These are phyloP conservation scores for Aspergillus sp. DNA, from an alignment of 2,329 filamentous ascomycete genomes.

Conservation along the genomic window DNA sequence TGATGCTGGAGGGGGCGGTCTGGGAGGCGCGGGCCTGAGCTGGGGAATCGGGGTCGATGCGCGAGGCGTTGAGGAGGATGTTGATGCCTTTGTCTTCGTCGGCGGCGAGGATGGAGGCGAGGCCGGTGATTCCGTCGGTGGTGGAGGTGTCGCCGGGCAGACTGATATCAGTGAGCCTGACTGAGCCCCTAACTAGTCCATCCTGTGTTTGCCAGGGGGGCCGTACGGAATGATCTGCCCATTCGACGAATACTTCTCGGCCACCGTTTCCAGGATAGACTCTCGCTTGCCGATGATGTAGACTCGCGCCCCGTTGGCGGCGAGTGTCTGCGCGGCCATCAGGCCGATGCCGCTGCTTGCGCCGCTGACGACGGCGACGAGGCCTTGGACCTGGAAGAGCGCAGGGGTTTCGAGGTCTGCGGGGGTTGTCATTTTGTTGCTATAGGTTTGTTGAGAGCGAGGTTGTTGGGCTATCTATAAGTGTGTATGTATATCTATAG, in stretches of 20 bases:
- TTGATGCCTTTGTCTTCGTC: slow-evolving; percentile 47
- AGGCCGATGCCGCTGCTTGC: slow-evolving; percentile 40
- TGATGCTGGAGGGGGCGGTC: not conserved
- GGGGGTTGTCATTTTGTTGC: slow-evolving; percentile 6
- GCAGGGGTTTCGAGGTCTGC: slow-evolving; percentile 16
- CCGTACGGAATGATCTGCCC: slow-evolving; percentile 37
- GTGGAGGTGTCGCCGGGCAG: slow-evolving; percentile 41
- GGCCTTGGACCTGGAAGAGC: slow-evolving; percentile 22
- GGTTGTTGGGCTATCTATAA: no score
- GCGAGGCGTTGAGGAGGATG: slow-evolving; percentile 28
- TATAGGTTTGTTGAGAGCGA: no score
- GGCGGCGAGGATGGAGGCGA: slow-evolving; percentile 43
- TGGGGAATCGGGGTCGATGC: slow-evolving; percentile 42
- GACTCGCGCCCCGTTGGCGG: slow-evolving; percentile 40
- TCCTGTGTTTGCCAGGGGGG: no score
- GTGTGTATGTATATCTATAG: no score
- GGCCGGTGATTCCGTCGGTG: slow-evolving; percentile 41
- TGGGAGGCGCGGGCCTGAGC: slow-evolving; percentile 40
- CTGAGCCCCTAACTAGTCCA: no score
- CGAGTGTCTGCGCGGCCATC: slow-evolving; percentile 40
- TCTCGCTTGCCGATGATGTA: slow-evolving; percentile 40
- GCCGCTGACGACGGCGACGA: slow-evolving; percentile 35
- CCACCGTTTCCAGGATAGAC: slow-evolving; percentile 37
- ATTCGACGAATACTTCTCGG: slow-evolving; percentile 36
- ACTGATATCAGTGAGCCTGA: slow-evolving; percentile 15